Evolutionary conservation across 352 stramenopile genomes (phyloP).

Genomic region (Globisporangium radiosum): DNA sequence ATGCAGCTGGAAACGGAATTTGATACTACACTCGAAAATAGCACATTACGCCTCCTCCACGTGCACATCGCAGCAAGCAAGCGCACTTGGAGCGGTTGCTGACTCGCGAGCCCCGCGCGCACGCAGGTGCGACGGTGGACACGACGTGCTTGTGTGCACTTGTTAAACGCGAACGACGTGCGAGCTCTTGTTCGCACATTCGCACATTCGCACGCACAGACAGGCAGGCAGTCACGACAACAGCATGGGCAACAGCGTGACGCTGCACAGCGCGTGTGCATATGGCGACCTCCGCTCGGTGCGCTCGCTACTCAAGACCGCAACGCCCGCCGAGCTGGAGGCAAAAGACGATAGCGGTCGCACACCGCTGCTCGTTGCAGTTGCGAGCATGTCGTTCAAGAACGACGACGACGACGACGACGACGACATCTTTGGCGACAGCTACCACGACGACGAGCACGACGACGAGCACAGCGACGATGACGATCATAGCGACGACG

Average conservation of each 20-base stretch:
- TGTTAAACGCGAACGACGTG: too few species aligned
- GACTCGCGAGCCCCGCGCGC: too few species aligned
- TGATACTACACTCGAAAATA: too few species aligned
- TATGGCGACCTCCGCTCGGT: slow-evolving; percentile 59
- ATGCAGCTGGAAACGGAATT: too few species aligned
- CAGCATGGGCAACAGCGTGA: slow-evolving; percentile 76
- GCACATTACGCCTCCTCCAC: too few species aligned
- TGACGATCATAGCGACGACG: not conserved
- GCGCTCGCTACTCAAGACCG: slow-evolving; percentile 50
- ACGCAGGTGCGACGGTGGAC: too few species aligned
- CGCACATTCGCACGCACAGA: too few species aligned
- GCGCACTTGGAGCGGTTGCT: too few species aligned
- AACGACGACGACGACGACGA: slow-evolving; percentile 31
- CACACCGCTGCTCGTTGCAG: slow-evolving; percentile 72
- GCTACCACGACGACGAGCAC: slow-evolving; percentile 24
- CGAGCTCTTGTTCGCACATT: too few species aligned
- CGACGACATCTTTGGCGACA: slow-evolving; percentile 18
- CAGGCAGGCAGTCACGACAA: not conserved
- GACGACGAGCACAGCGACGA: slow-evolving; percentile 10
- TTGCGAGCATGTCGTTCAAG: slow-evolving; percentile 49
- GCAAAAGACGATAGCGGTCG: slow-evolving; percentile 61
- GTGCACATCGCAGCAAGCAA: too few species aligned
- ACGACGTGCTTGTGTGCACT: too few species aligned
- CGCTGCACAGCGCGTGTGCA: slow-evolving; percentile 75
- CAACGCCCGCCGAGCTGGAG: slow-evolving; percentile 61